Conservation (phyloP, 2,329 filamentous ascomycete species). For the Diaporthe aspalathi region DNA sequence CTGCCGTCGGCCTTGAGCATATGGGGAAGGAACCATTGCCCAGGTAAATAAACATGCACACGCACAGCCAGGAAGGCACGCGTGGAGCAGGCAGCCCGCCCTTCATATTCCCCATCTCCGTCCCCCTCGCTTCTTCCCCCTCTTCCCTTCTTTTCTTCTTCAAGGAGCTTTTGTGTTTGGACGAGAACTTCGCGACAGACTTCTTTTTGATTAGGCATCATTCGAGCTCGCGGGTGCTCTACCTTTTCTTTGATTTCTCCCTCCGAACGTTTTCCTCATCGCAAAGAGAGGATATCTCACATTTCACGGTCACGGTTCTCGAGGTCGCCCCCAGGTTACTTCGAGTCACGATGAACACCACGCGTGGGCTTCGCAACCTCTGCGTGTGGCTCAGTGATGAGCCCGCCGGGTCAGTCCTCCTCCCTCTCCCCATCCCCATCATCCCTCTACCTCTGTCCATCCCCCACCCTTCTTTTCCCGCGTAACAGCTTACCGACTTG, state of each 20-base stretch:
- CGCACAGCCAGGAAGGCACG: too few relatives aligned
- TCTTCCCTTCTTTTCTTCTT: not conserved
- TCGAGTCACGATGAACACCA: slow-evolving; percentile 15
- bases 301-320: slow-evolving; percentile 5
- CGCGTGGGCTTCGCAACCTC: not conserved
- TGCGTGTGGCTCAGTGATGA: not conserved
- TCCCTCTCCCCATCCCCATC: too few relatives aligned
- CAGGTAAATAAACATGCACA: too few relatives aligned
- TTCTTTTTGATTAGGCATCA: slow-evolving; percentile 18
- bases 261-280: slow-evolving; percentile 11
- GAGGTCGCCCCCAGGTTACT: not conserved
- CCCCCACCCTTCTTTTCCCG: too few relatives aligned
- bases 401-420: not conserved
- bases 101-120: too few relatives aligned
- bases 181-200: slow-evolving; percentile 4
- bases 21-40: too few relatives aligned
- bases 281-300: not conserved
- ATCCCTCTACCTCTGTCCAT: too few relatives aligned
- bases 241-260: slow-evolving; percentile 13
- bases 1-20: too few relatives aligned
- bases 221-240: slow-evolving; percentile 15
- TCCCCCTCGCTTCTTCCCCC: not conserved
- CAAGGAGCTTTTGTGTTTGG: slow-evolving; percentile 15
- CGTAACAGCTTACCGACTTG: too few relatives aligned
- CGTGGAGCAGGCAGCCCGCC: too few relatives aligned